Conservation (phyloP, 768 basidiomycete genomes). For the Rhodosporidiobolus odoratus region DNA sequence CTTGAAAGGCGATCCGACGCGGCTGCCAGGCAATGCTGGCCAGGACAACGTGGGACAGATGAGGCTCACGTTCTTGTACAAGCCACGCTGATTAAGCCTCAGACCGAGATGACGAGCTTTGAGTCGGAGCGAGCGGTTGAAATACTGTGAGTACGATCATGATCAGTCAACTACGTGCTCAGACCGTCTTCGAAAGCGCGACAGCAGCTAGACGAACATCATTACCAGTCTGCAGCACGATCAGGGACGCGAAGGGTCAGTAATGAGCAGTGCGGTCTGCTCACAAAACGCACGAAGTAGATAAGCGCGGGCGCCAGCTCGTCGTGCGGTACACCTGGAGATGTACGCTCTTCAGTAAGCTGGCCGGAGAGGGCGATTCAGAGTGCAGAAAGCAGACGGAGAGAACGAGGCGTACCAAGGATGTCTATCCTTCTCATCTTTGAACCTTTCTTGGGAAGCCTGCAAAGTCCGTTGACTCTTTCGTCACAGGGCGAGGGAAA, state of each 20-base stretch:
- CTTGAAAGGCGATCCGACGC: too few relatives aligned
- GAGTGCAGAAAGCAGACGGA: neutral
- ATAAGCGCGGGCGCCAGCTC: conserved; percentile 30
- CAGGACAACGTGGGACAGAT: neutral
- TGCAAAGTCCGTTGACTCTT: conserved; percentile 23
- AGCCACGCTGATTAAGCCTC: conserved; percentile 47
- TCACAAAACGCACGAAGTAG: conserved; percentile 15
- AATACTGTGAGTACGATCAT: conserved; percentile 29
- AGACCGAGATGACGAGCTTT: conserved; percentile 43
- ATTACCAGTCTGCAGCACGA: neutral
- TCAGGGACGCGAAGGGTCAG: neutral
- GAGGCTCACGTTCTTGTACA: conserved; percentile 41
- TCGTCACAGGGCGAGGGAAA: neutral
- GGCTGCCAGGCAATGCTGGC: neutral
- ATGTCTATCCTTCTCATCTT: conserved; percentile 30
- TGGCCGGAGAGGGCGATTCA: too few relatives aligned
- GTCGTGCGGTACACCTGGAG: conserved; percentile 4
- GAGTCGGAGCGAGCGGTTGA: conserved; percentile 46
- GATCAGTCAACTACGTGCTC: neutral
- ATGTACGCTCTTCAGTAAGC: too few relatives aligned
- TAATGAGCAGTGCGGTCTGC: too few relatives aligned
- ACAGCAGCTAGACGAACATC: neutral
- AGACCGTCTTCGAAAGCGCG: neutral
- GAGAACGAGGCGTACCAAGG: conserved; percentile 13
- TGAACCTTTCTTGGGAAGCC: neutral